Evolutionary conservation across 2,329 filamentous ascomycete species (phyloP).

Genomic region (Fusarium globosum): DNA sequence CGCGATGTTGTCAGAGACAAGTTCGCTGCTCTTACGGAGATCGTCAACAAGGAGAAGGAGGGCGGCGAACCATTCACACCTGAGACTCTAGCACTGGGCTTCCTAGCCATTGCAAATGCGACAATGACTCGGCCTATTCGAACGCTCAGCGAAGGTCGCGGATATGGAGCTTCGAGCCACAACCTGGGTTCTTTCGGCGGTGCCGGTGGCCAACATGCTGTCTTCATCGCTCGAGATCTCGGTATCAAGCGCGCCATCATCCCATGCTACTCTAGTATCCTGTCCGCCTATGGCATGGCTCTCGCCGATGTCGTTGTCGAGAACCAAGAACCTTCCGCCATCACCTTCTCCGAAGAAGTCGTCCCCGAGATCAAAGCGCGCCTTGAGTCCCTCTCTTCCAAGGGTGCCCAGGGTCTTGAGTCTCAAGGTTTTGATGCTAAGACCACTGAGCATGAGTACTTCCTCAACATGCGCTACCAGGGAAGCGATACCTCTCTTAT

Average conservation of each 20-base stretch:
- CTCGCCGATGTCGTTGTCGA: conserved; percentile 59
- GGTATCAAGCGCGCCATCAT: conserved; percentile 57
- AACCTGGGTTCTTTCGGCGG: conserved; percentile 48
- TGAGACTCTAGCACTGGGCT: conserved; percentile 69
- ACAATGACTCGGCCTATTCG: conserved; percentile 78
- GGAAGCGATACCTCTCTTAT: conserved; percentile 58
- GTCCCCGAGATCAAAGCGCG: conserved; percentile 33
- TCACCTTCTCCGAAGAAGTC: conserved; percentile 41
- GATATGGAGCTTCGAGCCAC: conserved; percentile 42
- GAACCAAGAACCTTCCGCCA: conserved; percentile 51
- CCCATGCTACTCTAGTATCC: conserved; percentile 57
- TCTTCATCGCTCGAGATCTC: conserved; percentile 55
- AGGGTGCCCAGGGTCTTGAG: conserved; percentile 38
- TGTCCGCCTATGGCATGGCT: conserved; percentile 60
- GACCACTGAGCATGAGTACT: conserved; percentile 56
- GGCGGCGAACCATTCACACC: conserved; percentile 31
- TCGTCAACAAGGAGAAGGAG: conserved; percentile 42
- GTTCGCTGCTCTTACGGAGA: conserved; percentile 54
- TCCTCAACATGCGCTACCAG: conserved; percentile 58
- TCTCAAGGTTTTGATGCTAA: conserved; percentile 52
- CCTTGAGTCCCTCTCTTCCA: conserved; percentile 38
- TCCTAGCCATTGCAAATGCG: conserved; percentile 79
- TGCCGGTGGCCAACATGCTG: conserved; percentile 58
- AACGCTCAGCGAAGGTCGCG: conserved; percentile 45
- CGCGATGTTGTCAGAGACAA: conserved; percentile 52